Evolutionary conservation across 345 rosid species (phyloP).

Genomic region (Brassica napus): DNA sequence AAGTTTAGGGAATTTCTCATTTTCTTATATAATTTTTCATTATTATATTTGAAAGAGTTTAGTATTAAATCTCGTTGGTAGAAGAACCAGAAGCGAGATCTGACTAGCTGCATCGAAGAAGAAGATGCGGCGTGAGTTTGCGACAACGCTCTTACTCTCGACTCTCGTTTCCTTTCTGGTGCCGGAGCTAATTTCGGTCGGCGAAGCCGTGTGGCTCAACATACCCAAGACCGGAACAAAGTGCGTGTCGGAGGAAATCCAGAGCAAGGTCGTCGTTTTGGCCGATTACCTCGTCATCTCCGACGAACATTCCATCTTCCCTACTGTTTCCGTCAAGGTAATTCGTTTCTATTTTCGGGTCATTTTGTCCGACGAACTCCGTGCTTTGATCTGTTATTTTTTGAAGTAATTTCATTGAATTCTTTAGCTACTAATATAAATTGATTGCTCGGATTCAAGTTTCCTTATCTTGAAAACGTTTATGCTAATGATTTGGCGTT

Average conservation of each 20-base stretch:
- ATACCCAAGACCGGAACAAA: slow-evolving; percentile 70
- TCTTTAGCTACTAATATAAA: background rate
- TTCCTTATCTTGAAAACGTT: background rate
- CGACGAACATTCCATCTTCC: slow-evolving; percentile 47
- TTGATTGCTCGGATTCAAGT: background rate
- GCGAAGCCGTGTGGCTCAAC: slow-evolving; percentile 71
- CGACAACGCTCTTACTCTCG: slow-evolving; percentile 21
- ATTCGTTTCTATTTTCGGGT: background rate
- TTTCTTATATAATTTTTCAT: no score
- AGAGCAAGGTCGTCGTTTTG: slow-evolving; percentile 75
- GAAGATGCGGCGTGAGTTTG: slow-evolving; percentile 16
- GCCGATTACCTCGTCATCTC: slow-evolving; percentile 77
- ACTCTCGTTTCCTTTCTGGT: slow-evolving; percentile 4
- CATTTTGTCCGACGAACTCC: slow-evolving; percentile 1
- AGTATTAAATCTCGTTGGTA: background rate
- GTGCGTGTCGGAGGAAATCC: slow-evolving; percentile 94
- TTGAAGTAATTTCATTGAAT: no score
- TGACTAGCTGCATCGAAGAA: background rate
- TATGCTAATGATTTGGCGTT: background rate
- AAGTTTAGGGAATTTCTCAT: no score
- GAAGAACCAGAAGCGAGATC: slow-evolving; percentile 21
- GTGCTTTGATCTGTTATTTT: background rate
- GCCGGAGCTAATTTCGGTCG: slow-evolving; percentile 25
- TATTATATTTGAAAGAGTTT: background rate
- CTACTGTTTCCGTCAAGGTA: slow-evolving; percentile 81